Evolutionary conservation across 148 eudicot genomes (phyloP), one percentile per base, ranked within the genome.

Genomic region (Amaranthus cruentus): DNA sequence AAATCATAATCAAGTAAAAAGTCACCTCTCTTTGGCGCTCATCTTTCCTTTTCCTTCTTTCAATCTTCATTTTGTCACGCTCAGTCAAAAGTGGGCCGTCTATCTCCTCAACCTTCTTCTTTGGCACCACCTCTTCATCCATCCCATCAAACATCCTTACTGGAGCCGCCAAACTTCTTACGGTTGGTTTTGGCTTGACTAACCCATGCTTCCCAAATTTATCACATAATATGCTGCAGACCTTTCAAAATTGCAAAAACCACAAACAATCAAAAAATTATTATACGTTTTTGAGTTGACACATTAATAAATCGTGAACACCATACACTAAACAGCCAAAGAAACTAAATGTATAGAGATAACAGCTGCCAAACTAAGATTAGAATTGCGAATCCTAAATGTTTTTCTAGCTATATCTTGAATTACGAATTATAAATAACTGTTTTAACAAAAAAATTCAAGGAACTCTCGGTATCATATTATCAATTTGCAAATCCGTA

Each of bases 11-110:
- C 38, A 28, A 5, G 7, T 43, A 6, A 2, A 4, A 11, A 7
- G 0, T 75, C 81, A 95, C 98, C 97, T 96, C 99, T 81, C 99
- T 84, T 80, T 90, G 97, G 5, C 99, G 96, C 52, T 96, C 99
- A 0, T 96, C 99, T 82, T 96, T 92, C 68, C 99, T 87, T 81
- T 92, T 92, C 57, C 85, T 90, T 69, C 99, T 90, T 79, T 96
- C 97, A 82, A 92, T 83, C 77, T 92, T 96, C 73, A 96, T 62
- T 81, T 89, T 90, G 82, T 96, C 99, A 55, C 99, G 99, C 75
- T 96, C 97, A 57, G 99, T 87, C 73, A 92, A 80, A 52, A 96
- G 65, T 21, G 97, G 96, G 71, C 99, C 99, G 80, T 96, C 97
- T 15, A 85, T 70, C 53, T 84, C 87, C 88, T 96, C 99, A 46